Evolutionary conservation across 768 basidiomycete genomes (phyloP), one percentile per base, ranked within the genome.

Genomic region (Boletus insuetus): DNA sequence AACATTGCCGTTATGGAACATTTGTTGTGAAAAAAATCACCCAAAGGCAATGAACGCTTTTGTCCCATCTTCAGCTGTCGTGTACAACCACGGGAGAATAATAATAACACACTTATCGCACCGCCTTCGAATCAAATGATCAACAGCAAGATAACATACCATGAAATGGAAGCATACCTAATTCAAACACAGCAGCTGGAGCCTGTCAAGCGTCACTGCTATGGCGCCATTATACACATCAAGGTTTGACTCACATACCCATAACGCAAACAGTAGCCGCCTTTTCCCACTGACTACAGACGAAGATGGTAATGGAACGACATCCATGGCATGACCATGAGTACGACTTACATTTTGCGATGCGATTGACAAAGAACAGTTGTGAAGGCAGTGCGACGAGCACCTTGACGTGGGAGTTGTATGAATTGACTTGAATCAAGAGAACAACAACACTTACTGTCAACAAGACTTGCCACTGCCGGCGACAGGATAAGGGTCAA

Each of bases 381-480:
- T 63, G 62, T 0, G 63, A 50, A 10, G 63, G 59, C 13, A 64
- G 49, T 32, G 62, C 59, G 14, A 61, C 59, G 14, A 65, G 37
- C 2, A 20, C 40, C 62, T 63, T 35, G n/a, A 0, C 17, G 10
- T 29, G 4, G 0, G 34, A 5, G 13, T 35, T 11, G 31, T 52
- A 29, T 8, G 20, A 20, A n/a, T n/a, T 8, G 40, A 24, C 11
- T 24, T n/a, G 8, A 20, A 8, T n/a, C 22, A 7, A 20, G 20
- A 32, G 16, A 49, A 49, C 11, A 19, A 49, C 10, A 8, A 11
- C n/a, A 17, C 59, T 49, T n/a, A 61, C 63, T 1, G 62, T 63
- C 53, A 63, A 52, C 19, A 63, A 16, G 32, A 57, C 55, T 53
- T 64, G 63, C 63, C 62, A 64, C 63, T 63, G 13, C 37, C 24